Evolutionary conservation across 169 alveolate species (phyloP).

Genomic region (Hepatocystis sp.): DNA sequence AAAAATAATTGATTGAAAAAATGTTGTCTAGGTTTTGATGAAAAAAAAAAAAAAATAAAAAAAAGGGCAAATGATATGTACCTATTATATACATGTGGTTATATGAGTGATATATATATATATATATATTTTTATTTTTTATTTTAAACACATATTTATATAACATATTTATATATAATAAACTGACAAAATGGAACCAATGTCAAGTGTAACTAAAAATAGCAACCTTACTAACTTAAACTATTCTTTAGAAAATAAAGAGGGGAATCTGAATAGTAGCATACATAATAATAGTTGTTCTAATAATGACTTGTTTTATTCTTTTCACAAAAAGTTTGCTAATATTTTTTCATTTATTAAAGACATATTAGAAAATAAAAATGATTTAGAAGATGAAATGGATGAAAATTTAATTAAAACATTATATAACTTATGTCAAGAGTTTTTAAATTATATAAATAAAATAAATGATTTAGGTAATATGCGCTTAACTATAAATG

Average conservation of each 20-base stretch:
- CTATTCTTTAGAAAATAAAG: conserved; percentile 10
- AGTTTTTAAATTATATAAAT: conserved; percentile 40
- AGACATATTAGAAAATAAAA: conserved; percentile 59
- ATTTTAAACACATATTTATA: neutral
- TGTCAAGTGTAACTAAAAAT: conserved; percentile 13
- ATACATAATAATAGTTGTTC: conserved; percentile 1
- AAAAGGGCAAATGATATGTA: no score
- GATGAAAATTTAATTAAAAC: conserved; percentile 69
- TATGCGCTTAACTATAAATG: conserved; percentile 35
- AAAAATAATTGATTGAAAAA: neutral
- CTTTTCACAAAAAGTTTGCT: conserved; percentile 27
- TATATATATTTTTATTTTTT: neutral
- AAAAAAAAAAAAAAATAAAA: neutral
- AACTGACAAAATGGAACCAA: conserved; percentile 22
- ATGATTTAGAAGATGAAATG: conserved; percentile 64
- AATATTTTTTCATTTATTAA: conserved; percentile 40
- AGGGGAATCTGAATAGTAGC: neutral
- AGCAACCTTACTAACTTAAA: conserved; percentile 4
- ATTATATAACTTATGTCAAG: conserved; percentile 47
- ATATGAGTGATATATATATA: neutral
- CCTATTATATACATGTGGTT: no score
- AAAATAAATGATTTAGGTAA: conserved; percentile 56
- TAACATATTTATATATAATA: neutral
- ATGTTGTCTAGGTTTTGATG: neutral
- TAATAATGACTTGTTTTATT: conserved; percentile 22